These are phyloP conservation scores for Lolium multiflorum DNA, from an alignment of 176 grass and related monocot species.

Conservation along the genomic window DNA sequence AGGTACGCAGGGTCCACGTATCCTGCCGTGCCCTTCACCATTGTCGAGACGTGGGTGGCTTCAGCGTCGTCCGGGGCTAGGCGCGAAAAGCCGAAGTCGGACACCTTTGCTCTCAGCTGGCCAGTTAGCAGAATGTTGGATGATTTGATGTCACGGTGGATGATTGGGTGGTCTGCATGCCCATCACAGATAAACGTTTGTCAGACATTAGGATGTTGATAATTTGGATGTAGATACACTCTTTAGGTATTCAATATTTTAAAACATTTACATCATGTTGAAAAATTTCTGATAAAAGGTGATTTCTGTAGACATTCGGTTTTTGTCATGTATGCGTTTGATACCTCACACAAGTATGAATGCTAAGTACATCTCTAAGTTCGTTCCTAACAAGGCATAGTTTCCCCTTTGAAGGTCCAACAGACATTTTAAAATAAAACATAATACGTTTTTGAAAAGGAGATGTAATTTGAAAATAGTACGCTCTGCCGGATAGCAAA, in stretches of 20 bases:
- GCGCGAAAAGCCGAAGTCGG: constrained; percentile 85
- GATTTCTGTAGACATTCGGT: constrained; percentile 6
- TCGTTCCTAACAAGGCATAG: not conserved
- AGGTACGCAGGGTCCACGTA: constrained; percentile 96
- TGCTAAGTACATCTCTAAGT: not conserved
- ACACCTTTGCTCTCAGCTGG: constrained; percentile 78
- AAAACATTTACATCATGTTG: not conserved
- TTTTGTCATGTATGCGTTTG: not conserved
- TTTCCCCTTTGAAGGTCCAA: not conserved
- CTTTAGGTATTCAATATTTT: not conserved
- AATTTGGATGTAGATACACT: constrained; percentile 4
- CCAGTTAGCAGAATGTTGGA: constrained; percentile 89
- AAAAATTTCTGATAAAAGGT: not conserved
- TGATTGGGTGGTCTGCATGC: constrained; percentile 84
- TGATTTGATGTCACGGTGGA: constrained; percentile 92
- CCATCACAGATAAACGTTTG: constrained; percentile 10
- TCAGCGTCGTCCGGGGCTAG: constrained; percentile 65
- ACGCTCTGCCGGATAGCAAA: not conserved
- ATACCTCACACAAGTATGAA: not conserved
- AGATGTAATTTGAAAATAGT: not conserved
- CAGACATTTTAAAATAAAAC: not conserved
- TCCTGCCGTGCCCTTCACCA: constrained; percentile 89
- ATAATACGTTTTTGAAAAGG: not conserved
- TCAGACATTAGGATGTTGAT: constrained; percentile 25
- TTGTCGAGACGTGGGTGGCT: constrained; percentile 77